These are phyloP conservation scores for Phoenix dactylifera DNA, from an alignment of 176 grass and related monocot genomes.

Conservation along the genomic window DNA sequence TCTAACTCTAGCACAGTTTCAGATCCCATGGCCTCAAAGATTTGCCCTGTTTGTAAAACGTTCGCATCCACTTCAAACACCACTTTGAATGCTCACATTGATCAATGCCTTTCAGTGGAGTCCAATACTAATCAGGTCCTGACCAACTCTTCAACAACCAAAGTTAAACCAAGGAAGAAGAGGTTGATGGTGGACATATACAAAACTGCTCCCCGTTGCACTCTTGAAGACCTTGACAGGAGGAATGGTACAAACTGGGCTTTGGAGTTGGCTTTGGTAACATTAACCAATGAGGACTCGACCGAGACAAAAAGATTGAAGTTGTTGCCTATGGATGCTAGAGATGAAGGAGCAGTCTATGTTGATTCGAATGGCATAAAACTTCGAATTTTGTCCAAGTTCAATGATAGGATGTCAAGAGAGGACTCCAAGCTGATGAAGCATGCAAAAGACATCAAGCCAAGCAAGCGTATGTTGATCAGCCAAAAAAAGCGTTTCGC, in stretches of 20 bases:
- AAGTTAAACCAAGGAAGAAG: slow-evolving; percentile 79
- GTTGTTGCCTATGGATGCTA: slow-evolving; percentile 25
- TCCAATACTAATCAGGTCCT: slow-evolving; percentile 45
- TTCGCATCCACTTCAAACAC: slow-evolving; percentile 95
- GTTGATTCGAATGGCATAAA: slow-evolving; percentile 96
- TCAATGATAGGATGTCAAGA: slow-evolving; percentile 25
- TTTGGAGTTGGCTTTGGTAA: slow-evolving; percentile 21
- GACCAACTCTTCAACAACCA: slow-evolving; percentile 38
- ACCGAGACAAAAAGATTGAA: slow-evolving; percentile 31
- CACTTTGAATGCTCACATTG: slow-evolving; percentile 94
- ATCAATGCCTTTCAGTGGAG: slow-evolving; percentile 69
- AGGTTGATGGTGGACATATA: slow-evolving; percentile 82
- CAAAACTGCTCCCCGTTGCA: slow-evolving; percentile 45
- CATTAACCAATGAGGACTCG: slow-evolving; percentile 20
- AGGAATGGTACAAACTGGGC: slow-evolving; percentile 90
- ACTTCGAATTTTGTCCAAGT: slow-evolving; percentile 69
- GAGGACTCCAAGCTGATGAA: slow-evolving; percentile 33
- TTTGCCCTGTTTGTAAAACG: slow-evolving; percentile 85
- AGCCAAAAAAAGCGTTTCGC: slow-evolving; percentile 19
- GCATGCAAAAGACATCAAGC: slow-evolving; percentile 27
- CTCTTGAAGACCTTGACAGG: slow-evolving; percentile 86
- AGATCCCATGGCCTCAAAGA: slow-evolving; percentile 79
- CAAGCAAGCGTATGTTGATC: slow-evolving; percentile 35
- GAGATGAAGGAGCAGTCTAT: slow-evolving; percentile 59
- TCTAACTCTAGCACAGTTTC: slow-evolving; percentile 51